Evolutionary conservation across 768 basidiomycete species (phyloP).

Genomic region (Phlebiopsis gigantea): DNA sequence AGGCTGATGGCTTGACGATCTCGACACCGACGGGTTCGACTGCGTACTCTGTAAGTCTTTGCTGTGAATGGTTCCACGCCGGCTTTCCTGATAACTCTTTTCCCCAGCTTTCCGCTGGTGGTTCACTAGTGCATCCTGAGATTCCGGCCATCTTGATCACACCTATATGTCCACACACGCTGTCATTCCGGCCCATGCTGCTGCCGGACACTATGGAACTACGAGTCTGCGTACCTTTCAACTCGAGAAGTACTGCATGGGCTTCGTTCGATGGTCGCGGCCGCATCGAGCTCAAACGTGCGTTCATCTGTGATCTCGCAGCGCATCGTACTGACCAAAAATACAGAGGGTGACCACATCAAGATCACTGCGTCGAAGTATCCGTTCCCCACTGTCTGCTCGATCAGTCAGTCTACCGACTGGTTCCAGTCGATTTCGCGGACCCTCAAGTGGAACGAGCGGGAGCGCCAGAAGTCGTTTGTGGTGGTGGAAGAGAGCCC

Average conservation of each 20-base stretch:
- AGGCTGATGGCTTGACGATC: constrained; percentile 93
- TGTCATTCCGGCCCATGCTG: constrained; percentile 98
- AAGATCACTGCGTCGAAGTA: constrained; percentile 96
- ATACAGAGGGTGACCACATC: constrained; percentile 95
- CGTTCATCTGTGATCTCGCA: constrained; percentile 26
- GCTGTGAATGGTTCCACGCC: constrained; percentile 12
- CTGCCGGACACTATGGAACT: constrained; percentile 98
- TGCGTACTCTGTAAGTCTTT: constrained; percentile 83
- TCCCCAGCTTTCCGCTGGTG: constrained; percentile 84
- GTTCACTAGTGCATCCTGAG: constrained; percentile 95
- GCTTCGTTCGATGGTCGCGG: constrained; percentile 98
- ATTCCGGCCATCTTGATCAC: constrained; percentile 96
- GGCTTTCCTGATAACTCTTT: background rate
- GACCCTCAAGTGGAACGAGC: constrained; percentile 98
- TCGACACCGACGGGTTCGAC: constrained; percentile 98
- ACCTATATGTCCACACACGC: constrained; percentile 96
- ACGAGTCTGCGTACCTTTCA: constrained; percentile 97
- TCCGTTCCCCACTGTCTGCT: constrained; percentile 98
- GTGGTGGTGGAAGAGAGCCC: constrained; percentile 94
- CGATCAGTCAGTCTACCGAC: constrained; percentile 95
- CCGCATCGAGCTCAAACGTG: constrained; percentile 92
- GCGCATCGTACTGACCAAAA: constrained; percentile 7
- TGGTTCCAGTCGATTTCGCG: constrained; percentile 98
- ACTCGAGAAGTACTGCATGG: constrained; percentile 97
- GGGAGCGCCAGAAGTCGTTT: constrained; percentile 97